Evolutionary conservation across 2,329 filamentous ascomycete species (phyloP), one percentile per base, ranked within the genome.

Genomic region (Apiospora hydei): DNA sequence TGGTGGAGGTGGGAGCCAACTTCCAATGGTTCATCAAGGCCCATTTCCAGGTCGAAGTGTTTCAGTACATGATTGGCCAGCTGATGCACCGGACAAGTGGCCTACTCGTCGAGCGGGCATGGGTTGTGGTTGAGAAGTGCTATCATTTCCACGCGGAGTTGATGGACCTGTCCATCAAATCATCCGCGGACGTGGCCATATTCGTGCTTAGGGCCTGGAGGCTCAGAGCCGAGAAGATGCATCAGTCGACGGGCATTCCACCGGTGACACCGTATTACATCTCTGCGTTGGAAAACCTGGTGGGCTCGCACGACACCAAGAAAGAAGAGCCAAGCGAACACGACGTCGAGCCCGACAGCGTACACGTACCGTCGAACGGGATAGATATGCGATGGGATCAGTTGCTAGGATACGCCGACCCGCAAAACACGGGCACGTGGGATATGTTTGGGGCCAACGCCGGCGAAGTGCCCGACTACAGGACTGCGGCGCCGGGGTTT

Each of bases 11-110:
- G 10, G 82, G 81, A 0, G 86, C 86, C 0, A 71, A 74, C 1
- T 90, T 89, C 77, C 76, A 87, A 14, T 91, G 89, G 89, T 89
- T 87, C 74, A 79, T 79, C 73, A 77, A 77, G 73, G 76, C 76
- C 34, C 85, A 89, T 75, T 89, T 90, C 78, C 88, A 90, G 75
- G 79, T 87, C 67, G 88, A 89, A 71, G 81, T 90, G 34, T 87
- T 90, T 73, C 81, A 86, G 49, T 89, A 88, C 77, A 83, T 89
- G 78, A 85, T 86, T 0, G 87, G 87, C 5, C 87, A 89, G 76
- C 83, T 91, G 16, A 85, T 83, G 73, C 82, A 84, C 44, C 85
- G 86, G 49, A 84, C 83, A 0, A 82, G 82, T 1, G 88, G 89
- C 11, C 79, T 77, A 4, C 80, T 90, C 13, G 85, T 88, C 11